Percentiles rank a stretch among this genome's conserved stretches.
These are phyloP conservation scores for Kingdonia uniflora DNA, from an alignment of 164 flowering plant species.

Conservation along the genomic window DNA sequence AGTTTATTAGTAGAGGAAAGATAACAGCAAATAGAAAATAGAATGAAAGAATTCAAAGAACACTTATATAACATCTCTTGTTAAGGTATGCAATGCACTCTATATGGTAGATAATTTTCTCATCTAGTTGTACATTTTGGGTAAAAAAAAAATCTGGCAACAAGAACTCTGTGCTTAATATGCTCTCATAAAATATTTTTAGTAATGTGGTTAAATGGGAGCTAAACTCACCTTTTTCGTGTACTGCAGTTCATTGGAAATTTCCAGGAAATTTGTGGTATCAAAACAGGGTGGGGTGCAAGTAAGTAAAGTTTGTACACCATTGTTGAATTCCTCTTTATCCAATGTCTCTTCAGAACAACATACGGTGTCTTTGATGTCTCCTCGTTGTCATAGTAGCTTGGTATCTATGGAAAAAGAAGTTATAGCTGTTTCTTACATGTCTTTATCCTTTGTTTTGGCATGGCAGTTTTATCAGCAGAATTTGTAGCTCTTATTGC, in stretches of 20 bases:
- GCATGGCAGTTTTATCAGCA: slow-evolving; percentile 59
- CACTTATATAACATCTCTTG: no score
- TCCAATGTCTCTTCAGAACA: no score
- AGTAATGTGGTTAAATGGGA: neutral
- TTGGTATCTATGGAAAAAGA: neutral
- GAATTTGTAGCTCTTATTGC: slow-evolving; percentile 83
- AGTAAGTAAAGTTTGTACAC: slow-evolving; percentile 34
- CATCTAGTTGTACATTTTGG: no score
- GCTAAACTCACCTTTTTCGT: slow-evolving; percentile 6
- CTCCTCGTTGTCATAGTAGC: no score
- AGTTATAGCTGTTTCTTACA: neutral
- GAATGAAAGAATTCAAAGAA: no score
- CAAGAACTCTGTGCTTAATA: neutral
- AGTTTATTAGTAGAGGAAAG: no score
- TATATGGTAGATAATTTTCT: no score
- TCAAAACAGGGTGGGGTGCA: slow-evolving; percentile 90
- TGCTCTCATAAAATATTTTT: neutral
- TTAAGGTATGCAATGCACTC: no score
- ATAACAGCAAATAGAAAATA: no score
- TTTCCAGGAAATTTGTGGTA: slow-evolving; percentile 74
- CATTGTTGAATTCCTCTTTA: neutral
- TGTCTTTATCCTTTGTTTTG: slow-evolving; percentile 7
- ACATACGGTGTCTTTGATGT: no score
- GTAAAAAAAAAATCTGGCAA: no score
- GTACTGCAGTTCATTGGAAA: slow-evolving; percentile 88